These are phyloP conservation scores for Nematocida major DNA, from an alignment of 371 early-diverging fungal species.

Conservation along the genomic window DNA sequence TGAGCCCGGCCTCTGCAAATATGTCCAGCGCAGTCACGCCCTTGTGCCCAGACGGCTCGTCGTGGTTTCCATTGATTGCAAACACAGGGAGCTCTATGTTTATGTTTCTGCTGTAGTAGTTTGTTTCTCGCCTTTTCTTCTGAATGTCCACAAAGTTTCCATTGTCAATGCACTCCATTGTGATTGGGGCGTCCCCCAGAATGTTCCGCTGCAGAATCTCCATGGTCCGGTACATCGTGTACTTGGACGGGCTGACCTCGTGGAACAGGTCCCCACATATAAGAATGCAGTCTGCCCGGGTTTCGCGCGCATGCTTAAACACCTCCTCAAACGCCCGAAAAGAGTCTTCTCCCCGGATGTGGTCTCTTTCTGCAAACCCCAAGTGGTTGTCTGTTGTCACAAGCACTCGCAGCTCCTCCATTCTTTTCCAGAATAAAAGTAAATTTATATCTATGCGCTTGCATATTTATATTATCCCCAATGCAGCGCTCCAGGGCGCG, in stretches of 20 bases:
- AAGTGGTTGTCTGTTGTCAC: slow-evolving; percentile 82
- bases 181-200: slow-evolving; percentile 69
- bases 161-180: slow-evolving; percentile 67
- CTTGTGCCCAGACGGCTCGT: slow-evolving; percentile 81
- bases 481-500: too few relatives aligned
- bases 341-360: slow-evolving; percentile 79
- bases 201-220: slow-evolving; percentile 73
- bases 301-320: slow-evolving; percentile 70
- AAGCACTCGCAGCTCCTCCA: slow-evolving; percentile 33
- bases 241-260: slow-evolving; percentile 83
- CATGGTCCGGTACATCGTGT: slow-evolving; percentile 72
- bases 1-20: slow-evolving; percentile 72
- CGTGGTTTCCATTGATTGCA: slow-evolving; percentile 97
- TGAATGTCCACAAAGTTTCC: slow-evolving; percentile 52
- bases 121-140: slow-evolving; percentile 66
- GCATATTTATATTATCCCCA: too few relatives aligned
- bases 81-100: slow-evolving; percentile 81
- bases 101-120: slow-evolving; percentile 78
- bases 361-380: slow-evolving; percentile 87
- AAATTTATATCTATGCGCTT: too few relatives aligned
- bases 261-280: slow-evolving; percentile 98
- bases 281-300: slow-evolving; percentile 68
- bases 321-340: slow-evolving; percentile 86
- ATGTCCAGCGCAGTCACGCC: slow-evolving; percentile 75
- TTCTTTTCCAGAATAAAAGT: slow-evolving; percentile 2